Percentiles rank a stretch among this genome's conserved stretches.
Evolutionary conservation across 768 basidiomycete genomes (phyloP).

Genomic region (Tulasnella sp.): DNA sequence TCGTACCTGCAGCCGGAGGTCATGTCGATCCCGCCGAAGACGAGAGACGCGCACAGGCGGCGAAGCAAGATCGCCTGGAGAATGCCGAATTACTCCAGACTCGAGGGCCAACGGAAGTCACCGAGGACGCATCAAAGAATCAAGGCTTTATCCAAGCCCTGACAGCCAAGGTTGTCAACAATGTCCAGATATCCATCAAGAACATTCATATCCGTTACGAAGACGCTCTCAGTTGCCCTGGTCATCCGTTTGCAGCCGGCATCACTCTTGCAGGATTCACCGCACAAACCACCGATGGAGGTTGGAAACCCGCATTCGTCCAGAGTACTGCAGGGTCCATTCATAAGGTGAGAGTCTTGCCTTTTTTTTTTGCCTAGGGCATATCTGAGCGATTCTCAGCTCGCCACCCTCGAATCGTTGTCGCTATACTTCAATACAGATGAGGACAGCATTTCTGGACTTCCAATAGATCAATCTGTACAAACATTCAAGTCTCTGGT

Average conservation of each 20-base stretch:
- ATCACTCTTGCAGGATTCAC: conserved; percentile 78
- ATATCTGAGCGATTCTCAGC: conserved; percentile 31
- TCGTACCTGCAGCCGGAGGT: conserved; percentile 63
- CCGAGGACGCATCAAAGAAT: conserved; percentile 39
- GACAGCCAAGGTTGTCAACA: conserved; percentile 83
- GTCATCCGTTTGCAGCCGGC: conserved; percentile 89
- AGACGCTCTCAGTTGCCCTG: conserved; percentile 86
- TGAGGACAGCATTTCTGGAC: conserved; percentile 60
- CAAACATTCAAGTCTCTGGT: conserved; percentile 67
- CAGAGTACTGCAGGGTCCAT: conserved; percentile 73
- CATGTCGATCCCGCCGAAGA: conserved; percentile 71
- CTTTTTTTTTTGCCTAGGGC: not conserved
- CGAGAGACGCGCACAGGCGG: conserved; percentile 63
- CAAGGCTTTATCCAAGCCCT: conserved; percentile 76
- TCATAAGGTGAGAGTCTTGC: conserved; percentile 52
- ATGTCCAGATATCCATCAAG: conserved; percentile 87
- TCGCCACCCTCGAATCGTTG: conserved; percentile 75
- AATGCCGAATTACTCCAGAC: conserved; percentile 77
- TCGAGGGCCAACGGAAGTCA: conserved; percentile 40
- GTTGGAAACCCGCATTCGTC: conserved; percentile 86
- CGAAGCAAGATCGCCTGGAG: conserved; percentile 78
- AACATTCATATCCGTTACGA: conserved; percentile 96
- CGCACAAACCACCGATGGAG: conserved; percentile 74
- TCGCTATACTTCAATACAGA: conserved; percentile 96
- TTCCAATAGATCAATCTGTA: conserved; percentile 50